These are phyloP conservation scores for Pyrenochaeta sp. DNA, from an alignment of 2,329 filamentous ascomycete species.

Conservation along the genomic window DNA sequence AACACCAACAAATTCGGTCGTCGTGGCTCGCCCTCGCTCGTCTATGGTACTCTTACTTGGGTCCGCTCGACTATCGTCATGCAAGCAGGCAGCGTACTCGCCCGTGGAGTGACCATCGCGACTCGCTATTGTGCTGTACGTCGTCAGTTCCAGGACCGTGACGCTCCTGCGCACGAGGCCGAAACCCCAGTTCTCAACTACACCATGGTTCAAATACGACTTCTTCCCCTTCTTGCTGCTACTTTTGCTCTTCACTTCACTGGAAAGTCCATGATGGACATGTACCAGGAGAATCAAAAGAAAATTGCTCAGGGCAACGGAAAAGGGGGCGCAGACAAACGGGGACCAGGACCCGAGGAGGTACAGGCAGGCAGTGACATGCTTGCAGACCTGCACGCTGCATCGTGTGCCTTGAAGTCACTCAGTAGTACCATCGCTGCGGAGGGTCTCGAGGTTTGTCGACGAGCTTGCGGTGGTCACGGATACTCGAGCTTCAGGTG, in stretches of 20 bases:
- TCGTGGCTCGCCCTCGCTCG: slow-evolving; percentile 69
- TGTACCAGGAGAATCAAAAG: slow-evolving; percentile 76
- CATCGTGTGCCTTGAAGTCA: slow-evolving; percentile 78
- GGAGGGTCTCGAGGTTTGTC: slow-evolving; percentile 77
- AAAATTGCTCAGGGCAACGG: slow-evolving; percentile 62
- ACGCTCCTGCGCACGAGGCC: slow-evolving; percentile 65
- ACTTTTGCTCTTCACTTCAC: slow-evolving; percentile 83
- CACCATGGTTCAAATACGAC: slow-evolving; percentile 78
- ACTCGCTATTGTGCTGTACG: slow-evolving; percentile 76
- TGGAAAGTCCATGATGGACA: slow-evolving; percentile 75
- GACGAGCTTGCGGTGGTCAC: slow-evolving; percentile 78
- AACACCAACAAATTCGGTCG: slow-evolving; percentile 72
- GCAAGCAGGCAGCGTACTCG: slow-evolving; percentile 74
- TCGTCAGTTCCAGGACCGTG: slow-evolving; percentile 79
- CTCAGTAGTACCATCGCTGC: slow-evolving; percentile 74
- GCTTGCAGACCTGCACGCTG: slow-evolving; percentile 77
- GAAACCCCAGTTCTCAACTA: slow-evolving; percentile 83
- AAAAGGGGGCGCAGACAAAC: slow-evolving; percentile 43
- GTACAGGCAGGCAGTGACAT: slow-evolving; percentile 70
- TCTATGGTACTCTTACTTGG: slow-evolving; percentile 80
- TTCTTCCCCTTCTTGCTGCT: slow-evolving; percentile 74
- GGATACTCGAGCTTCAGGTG: slow-evolving; percentile 73
- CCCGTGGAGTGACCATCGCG: slow-evolving; percentile 79
- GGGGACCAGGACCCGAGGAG: slow-evolving; percentile 73
- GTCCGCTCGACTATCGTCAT: slow-evolving; percentile 77